These are phyloP conservation scores for Diaporthe amygdali DNA, from an alignment of 2,329 filamentous ascomycete genomes.

Conservation along the genomic window DNA sequence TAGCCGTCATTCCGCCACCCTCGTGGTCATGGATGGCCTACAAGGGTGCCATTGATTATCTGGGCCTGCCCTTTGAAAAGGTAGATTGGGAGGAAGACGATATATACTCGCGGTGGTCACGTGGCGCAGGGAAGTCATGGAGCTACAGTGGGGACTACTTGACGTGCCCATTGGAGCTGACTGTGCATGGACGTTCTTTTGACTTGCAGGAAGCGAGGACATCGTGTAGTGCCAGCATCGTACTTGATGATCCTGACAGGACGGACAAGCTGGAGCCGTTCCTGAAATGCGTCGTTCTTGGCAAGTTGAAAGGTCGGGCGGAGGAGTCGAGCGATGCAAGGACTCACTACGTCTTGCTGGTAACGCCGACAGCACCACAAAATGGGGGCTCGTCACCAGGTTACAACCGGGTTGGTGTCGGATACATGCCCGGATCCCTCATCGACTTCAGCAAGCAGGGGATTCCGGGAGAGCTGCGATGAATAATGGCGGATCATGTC, in stretches of 20 bases:
- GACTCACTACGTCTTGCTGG: not conserved
- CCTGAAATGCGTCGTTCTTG: not conserved
- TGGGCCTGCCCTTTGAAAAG: not conserved
- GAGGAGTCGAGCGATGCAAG: not conserved
- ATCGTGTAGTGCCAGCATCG: not conserved
- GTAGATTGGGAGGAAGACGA: constrained; percentile 2
- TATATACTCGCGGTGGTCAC: not conserved
- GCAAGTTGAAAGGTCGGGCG: not conserved
- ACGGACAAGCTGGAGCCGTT: not conserved
- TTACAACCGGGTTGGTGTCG: not conserved
- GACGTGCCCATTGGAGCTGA: not conserved
- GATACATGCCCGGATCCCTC: not conserved
- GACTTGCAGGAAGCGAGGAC: not conserved
- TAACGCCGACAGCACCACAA: not conserved
- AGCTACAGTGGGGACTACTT: not conserved
- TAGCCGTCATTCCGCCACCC: not conserved
- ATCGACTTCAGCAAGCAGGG: too few relatives aligned
- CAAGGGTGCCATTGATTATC: not conserved
- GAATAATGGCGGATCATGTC: too few relatives aligned
- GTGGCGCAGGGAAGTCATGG: not conserved
- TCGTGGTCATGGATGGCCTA: constrained; percentile 14
- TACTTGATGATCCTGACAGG: not conserved
- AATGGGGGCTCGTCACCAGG: too few relatives aligned
- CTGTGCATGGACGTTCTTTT: not conserved
- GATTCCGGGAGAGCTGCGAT: too few relatives aligned